Evolutionary conservation across 805 yeast species (phyloP), one percentile per base, ranked within the genome.

Genomic region (Nakazawaea wickerhamii): DNA sequence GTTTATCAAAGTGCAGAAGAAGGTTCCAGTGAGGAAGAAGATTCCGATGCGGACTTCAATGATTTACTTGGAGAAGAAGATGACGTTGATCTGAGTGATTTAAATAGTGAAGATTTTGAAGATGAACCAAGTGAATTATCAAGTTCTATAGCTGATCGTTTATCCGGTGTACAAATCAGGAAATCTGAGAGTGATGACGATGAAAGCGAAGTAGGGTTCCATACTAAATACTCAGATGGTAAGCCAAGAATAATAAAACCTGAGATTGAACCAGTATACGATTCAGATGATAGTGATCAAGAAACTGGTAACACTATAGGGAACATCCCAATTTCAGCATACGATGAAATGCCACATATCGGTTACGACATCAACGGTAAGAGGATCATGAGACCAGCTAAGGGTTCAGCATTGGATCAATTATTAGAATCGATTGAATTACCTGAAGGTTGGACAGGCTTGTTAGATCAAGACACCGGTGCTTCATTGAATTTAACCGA

Each of bases 381-480:
- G 60, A 79, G 99, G 58, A 90, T 93, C 58, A 91, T 93, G 98
- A 79, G 99, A 62, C 99, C 99, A 10, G 99, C 98, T 8, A 84
- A 87, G 55, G 96, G 97, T 11, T 80, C 95, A 45, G 99, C 98
- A 1, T 73, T 93, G 50, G 98, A 93, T 57, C 84, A 83, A 55
- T 73, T 93, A 48, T 68, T 93, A 50, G 99, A 91, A 57, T 71
- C 81, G 23, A 93, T 93, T 47, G 99, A 93, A 48, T 70, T 93
- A 49, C 99, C 99, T 11, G 95, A 87, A 64, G 99, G 99, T 20
- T 93, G 98, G 98, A 93, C 99, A 13, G 99, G 99, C 36, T 71
- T 93, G 48, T 67, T 91, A 48, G 98, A 93, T 63, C 84, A 86
- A 55, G 75, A 81, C 55, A 88, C 98, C 5, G 99, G 99, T 48